Evolutionary conservation across 441 rosid species (phyloP), one percentile per base, ranked within the genome.

Genomic region (Adansonia grandidieri): DNA sequence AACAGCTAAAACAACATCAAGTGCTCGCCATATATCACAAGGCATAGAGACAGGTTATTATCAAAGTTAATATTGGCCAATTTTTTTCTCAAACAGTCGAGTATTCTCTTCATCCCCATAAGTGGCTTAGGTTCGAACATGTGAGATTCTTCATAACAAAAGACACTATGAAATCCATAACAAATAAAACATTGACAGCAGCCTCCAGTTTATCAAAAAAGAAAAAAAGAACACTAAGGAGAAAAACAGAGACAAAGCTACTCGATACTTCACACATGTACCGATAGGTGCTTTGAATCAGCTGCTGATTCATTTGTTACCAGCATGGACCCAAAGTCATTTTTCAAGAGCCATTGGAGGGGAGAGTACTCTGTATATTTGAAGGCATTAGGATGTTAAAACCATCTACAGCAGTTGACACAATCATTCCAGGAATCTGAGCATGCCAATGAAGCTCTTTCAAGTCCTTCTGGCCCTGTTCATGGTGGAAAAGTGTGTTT

Each of bases 361-460:
- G 93, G 72, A 94, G 94, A 44, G 91, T 94, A 22, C 78, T 85
- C 70, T 94, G 99, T 77, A 92, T 92, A 84, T 96, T 96, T 54
- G 97, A 90, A 72, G 99, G 99, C 97, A 94, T 94, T 73, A 96
- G 81, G 76, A 94, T 86, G 86, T 96, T 96, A 84, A 92, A 96
- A 71, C 98, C 98, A 63, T 92, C 97, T 0, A 83, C 85, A 19
- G 99, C 97, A 1, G 93, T 94, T 6, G 97, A 89, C 58, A 94
- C 93, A 3, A 94, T 50, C 99, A 94, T 96, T 65, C 98, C 99
- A 0, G 99, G 97, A 78, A 96, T 89, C 88, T 94, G 97, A 68
- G 84, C 57, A 69, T 96, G 97, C 99, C 98, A 94, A 68, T 94
- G 99, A 75, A 94, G 92, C 82, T 96, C 99, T 86, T 94, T 96